phyloP scores from a whole-genome alignment of 345 rosid genomes.

The Linum usitatissimum region DNA sequence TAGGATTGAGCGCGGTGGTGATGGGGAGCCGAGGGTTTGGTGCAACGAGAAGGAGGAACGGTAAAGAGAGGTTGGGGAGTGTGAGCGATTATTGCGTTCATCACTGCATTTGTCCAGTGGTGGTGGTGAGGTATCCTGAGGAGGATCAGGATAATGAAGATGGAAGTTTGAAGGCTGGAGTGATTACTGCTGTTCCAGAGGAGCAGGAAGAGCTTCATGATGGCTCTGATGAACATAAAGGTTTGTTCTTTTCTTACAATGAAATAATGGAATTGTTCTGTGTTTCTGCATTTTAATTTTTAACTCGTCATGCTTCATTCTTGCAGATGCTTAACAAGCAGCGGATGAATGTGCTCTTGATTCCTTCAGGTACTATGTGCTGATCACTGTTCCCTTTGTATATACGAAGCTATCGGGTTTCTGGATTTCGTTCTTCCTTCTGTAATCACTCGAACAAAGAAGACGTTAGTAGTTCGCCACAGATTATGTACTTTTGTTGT shows the following conservation, averaged over 20 bases:
- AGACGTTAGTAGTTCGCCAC: too few species aligned
- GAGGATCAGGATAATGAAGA: conserved; percentile 33
- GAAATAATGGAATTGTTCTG: too few species aligned
- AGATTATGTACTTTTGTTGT: too few species aligned
- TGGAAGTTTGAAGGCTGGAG: conserved; percentile 22
- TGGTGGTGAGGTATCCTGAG: conserved; percentile 63
- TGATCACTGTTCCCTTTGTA: too few species aligned
- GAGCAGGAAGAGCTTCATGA: conserved; percentile 39
- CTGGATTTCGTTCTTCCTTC: too few species aligned
- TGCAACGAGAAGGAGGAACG: conserved; percentile 28
- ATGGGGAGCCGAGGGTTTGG: conserved; percentile 87
- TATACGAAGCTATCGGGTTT: too few species aligned
- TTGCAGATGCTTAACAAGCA: too few species aligned
- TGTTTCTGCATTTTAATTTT: too few species aligned
- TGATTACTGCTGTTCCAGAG: conserved; percentile 21
- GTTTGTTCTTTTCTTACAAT: conserved; percentile 14
- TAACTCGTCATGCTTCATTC: too few species aligned
- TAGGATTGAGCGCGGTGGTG: conserved; percentile 50
- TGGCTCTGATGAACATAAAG: conserved; percentile 40
- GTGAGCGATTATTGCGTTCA: conserved; percentile 80
- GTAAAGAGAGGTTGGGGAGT: conserved; percentile 65
- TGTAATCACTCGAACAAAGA: too few species aligned
- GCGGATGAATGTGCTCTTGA: too few species aligned
- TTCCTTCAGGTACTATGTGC: too few species aligned
- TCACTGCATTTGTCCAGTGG: conserved; percentile 78